Conservation (phyloP, 805 yeast species). For the Metschnikowia sp. region DNA sequence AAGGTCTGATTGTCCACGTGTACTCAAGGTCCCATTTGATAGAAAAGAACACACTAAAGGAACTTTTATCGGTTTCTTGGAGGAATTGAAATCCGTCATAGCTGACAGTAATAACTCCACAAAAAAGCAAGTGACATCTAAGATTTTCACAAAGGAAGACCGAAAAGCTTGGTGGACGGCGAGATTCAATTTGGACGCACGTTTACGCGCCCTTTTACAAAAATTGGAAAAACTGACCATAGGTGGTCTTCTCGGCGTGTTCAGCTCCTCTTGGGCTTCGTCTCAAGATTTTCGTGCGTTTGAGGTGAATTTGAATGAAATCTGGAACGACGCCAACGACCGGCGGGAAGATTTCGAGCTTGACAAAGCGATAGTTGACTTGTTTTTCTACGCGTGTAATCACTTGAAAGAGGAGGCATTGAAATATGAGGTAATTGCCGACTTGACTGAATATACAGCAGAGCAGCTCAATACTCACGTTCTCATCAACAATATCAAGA, state of each 20-base stretch:
- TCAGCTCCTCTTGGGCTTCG: conserved; percentile 36
- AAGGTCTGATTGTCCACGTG: conserved; percentile 35
- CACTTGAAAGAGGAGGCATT: neutral
- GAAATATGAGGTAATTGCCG: conserved; percentile 6
- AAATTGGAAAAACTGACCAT: conserved; percentile 67
- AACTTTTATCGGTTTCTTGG: conserved; percentile 43
- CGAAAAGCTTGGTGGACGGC: conserved; percentile 76
- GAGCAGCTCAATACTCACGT: neutral
- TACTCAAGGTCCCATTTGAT: conserved; percentile 58
- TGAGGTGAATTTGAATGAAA: conserved; percentile 16
- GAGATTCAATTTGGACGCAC: conserved; percentile 58
- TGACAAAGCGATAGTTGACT: conserved; percentile 13
- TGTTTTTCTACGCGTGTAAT: conserved; percentile 19
- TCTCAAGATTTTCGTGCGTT: conserved; percentile 17
- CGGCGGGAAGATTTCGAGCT: conserved; percentile 17
- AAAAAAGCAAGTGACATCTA: conserved; percentile 47
- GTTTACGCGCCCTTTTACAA: conserved; percentile 50
- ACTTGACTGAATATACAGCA: conserved; percentile 7
- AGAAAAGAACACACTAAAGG: conserved; percentile 39
- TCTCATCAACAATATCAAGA: neutral
- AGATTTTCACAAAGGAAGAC: conserved; percentile 54
- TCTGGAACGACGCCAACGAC: conserved; percentile 9
- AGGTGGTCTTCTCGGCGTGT: conserved; percentile 70
- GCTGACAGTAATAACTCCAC: conserved; percentile 61
- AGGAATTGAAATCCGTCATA: conserved; percentile 44